These are phyloP conservation scores for Penicillium ucsense DNA, from an alignment of 495 filamentous ascomycete species.

Conservation along the genomic window DNA sequence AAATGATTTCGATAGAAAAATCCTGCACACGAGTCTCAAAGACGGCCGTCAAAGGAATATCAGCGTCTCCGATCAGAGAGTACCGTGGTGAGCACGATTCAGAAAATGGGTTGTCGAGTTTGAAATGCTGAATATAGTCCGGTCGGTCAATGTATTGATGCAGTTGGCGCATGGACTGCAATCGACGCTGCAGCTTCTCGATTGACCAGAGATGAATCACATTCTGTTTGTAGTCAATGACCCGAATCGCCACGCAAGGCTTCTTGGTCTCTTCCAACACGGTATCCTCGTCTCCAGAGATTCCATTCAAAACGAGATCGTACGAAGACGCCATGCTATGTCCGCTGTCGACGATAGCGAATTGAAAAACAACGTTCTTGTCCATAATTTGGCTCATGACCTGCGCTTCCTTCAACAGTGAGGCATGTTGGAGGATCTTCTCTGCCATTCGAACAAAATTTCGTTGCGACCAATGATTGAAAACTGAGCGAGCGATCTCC, in stretches of 20 bases:
- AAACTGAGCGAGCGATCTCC: constrained; percentile 51
- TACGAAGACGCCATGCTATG: constrained; percentile 88
- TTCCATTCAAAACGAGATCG: constrained; percentile 88
- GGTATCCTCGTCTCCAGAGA: constrained; percentile 79
- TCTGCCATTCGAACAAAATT: constrained; percentile 95
- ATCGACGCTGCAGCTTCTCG: constrained; percentile 78
- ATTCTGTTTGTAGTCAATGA: constrained; percentile 81
- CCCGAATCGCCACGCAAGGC: constrained; percentile 83
- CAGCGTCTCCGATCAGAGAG: constrained; percentile 85
- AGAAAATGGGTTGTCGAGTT: constrained; percentile 64
- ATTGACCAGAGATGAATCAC: constrained; percentile 93
- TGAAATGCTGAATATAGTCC: constrained; percentile 70
- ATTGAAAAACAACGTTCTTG: constrained; percentile 91
- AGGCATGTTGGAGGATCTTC: constrained; percentile 76
- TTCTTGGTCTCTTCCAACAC: constrained; percentile 74
- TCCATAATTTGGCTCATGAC: constrained; percentile 97
- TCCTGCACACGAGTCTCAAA: constrained; percentile 95
- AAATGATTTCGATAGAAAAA: constrained; percentile 79
- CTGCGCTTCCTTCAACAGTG: constrained; percentile 87
- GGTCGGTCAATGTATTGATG: constrained; percentile 92
- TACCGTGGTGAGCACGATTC: constrained; percentile 85
- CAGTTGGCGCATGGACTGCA: constrained; percentile 90
- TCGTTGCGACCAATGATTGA: constrained; percentile 70
- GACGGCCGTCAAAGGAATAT: constrained; percentile 86
- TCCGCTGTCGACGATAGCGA: constrained; percentile 79